phyloP scores from a whole-genome alignment of 306 rosid species.

The Acacia melanoxylon region DNA sequence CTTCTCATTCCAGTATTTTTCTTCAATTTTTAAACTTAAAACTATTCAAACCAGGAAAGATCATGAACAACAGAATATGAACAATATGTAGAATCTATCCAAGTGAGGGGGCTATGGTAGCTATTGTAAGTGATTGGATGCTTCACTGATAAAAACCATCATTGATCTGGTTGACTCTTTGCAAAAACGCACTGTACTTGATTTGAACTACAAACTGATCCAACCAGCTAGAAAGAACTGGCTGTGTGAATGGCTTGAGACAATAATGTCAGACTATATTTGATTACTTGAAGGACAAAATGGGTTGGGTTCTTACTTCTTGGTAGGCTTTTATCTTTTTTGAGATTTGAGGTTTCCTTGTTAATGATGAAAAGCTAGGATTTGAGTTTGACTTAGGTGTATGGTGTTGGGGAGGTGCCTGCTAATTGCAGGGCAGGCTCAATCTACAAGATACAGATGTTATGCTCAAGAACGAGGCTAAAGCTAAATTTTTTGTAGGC shows the following conservation, averaged over 20 bases:
- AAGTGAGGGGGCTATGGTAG: not conserved
- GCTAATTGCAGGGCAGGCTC: constrained; percentile 38
- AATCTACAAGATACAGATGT: constrained; percentile 33
- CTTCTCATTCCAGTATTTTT: not conserved
- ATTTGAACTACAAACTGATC: constrained; percentile 9
- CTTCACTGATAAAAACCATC: not conserved
- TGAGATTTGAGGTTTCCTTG: constrained; percentile 6
- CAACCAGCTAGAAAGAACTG: not conserved
- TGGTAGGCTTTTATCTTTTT: constrained; percentile 11
- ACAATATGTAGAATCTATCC: not conserved
- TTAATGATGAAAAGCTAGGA: constrained; percentile 39
- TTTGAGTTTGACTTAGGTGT: constrained; percentile 40
- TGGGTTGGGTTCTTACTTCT: not conserved
- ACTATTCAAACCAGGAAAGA: not conserved
- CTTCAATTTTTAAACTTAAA: not conserved
- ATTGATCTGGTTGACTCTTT: constrained; percentile 31
- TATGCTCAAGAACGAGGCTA: constrained; percentile 23
- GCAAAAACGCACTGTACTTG: not conserved
- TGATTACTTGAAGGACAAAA: constrained; percentile 23
- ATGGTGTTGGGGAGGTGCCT: constrained; percentile 37
- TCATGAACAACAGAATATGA: not conserved
- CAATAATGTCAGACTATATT: not conserved
- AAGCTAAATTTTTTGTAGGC: constrained; percentile 33
- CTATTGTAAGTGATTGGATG: not conserved
- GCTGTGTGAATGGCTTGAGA: not conserved